Base-by-base conservation (phyloP, 2,329 filamentous ascomycete species). In the Sphaerostilbella broomeana region DNA sequence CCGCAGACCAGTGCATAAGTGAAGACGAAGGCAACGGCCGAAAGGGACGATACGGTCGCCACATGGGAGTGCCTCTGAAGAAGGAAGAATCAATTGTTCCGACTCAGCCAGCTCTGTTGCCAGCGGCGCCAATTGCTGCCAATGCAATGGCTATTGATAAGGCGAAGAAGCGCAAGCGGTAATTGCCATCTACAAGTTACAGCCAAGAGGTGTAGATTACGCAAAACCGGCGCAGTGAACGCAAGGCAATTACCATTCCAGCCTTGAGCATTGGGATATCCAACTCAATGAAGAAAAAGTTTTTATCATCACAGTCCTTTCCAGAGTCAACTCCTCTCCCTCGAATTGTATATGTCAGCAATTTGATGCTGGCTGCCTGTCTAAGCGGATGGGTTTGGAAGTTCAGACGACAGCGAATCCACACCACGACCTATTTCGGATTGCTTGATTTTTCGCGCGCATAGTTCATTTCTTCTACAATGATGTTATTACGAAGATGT, bases 21-120 rank as follows among this genome's bases (percentile, higher is more conserved):
- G 92, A 98, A 63, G 92, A 98, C 54, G 92, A 98, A 64, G 88
- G 88, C 48, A 97, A 97, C 61, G 92, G 90, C 48, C 84, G 92
- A 56, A 97, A 95, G 64, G 92, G 92, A 47, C 82, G 92, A 42
- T 97, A 95, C 58, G 78, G 78, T 52, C 75, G 78, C 47, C 78
- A 82, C 59, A 82, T 82, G 78, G 78, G 78, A 42, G 78, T 82
- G 26, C 76, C 78, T 37, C 68, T 79, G 53, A 74, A 74, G 58
- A 74, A 74, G 43, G 69, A 75, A 22, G 77, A 80, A 19, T 51
- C 67, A 51, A 15, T 61, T 50, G 40, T 59, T 53, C 44, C 59
- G 58, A 26, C 56, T 38, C 66, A 55, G 40, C 57, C 55, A 40
- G 54, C 61, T 30, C 59, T 71, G 31, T 59, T 69, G 25, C 65